phyloP scores from a whole-genome alignment of 352 stramenopile species.

The Phytophthora cactorum region DNA sequence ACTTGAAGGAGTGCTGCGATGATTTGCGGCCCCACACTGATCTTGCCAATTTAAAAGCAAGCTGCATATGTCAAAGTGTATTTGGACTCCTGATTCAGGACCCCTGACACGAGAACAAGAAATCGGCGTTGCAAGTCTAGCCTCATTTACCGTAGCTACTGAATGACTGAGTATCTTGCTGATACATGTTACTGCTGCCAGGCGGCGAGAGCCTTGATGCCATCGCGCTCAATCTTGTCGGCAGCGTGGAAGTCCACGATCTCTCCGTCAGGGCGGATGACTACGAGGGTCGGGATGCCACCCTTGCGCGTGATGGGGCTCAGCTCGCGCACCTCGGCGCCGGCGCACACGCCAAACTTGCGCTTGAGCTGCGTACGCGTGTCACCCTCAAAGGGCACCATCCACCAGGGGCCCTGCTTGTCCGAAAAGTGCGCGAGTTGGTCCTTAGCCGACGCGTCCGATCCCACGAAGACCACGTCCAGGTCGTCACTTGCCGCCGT shows the following conservation, averaged over 20 bases:
- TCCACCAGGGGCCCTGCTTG: conserved; percentile 82
- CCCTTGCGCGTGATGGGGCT: conserved; percentile 65
- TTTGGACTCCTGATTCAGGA: too few species aligned
- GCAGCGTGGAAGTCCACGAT: conserved; percentile 73
- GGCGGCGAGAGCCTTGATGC: conserved; percentile 45
- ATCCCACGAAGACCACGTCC: conserved; percentile 85
- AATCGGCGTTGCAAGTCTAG: neutral
- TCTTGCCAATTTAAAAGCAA: too few species aligned
- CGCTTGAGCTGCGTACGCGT: conserved; percentile 78
- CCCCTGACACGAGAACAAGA: too few species aligned
- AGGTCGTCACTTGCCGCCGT: conserved; percentile 51
- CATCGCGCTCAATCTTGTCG: conserved; percentile 65
- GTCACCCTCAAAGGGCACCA: conserved; percentile 70
- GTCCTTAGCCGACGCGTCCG: conserved; percentile 61
- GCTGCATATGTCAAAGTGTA: neutral
- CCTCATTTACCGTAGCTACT: neutral
- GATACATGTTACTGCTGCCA: conserved; percentile 44
- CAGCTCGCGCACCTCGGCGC: conserved; percentile 62
- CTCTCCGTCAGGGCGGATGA: conserved; percentile 67
- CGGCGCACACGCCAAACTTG: conserved; percentile 80
- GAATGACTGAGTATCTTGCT: neutral
- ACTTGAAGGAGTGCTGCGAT: too few species aligned
- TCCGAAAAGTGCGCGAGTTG: conserved; percentile 69
- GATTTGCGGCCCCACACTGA: too few species aligned
- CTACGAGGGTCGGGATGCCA: conserved; percentile 78